phyloP scores from a whole-genome alignment of 345 rosid genomes.

The Atalantia buxifolia region DNA sequence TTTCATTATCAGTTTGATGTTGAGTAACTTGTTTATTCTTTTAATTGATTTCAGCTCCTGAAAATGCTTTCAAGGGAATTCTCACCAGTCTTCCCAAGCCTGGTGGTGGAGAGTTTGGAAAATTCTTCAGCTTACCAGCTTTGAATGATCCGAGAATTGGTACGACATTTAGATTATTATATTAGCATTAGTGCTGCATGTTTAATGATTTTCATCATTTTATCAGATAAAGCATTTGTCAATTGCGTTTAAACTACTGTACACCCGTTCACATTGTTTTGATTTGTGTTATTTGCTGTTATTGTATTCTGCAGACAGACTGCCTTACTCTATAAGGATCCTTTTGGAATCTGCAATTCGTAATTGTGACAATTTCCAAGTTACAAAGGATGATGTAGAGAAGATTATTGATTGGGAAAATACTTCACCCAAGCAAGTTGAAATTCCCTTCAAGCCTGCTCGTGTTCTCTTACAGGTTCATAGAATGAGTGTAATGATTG shows the following conservation, averaged over 20 bases:
- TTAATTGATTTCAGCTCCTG: slow-evolving; percentile 45
- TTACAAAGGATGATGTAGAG: slow-evolving; percentile 78
- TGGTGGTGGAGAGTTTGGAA: slow-evolving; percentile 76
- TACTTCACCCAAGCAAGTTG: slow-evolving; percentile 57
- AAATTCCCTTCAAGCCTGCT: slow-evolving; percentile 90
- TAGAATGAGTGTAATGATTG: neutral
- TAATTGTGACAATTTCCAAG: slow-evolving; percentile 81
- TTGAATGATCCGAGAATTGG: slow-evolving; percentile 79
- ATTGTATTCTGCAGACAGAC: slow-evolving; percentile 39
- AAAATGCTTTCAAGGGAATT: slow-evolving; percentile 64
- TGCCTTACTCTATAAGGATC: slow-evolving; percentile 75
- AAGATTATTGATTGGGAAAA: slow-evolving; percentile 87
- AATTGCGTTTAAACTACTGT: neutral
- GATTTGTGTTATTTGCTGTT: neutral
- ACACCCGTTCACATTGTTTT: neutral
- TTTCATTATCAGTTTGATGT: neutral
- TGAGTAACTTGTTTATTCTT: slow-evolving; percentile 1
- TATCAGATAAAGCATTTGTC: neutral
- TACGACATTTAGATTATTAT: slow-evolving; percentile 19
- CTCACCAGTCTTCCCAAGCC: slow-evolving; percentile 73
- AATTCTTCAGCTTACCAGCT: slow-evolving; percentile 68
- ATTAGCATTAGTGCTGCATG: neutral
- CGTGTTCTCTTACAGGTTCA: slow-evolving; percentile 77
- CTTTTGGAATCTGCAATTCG: slow-evolving; percentile 85
- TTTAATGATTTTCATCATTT: neutral